Base-by-base conservation (phyloP, 2,329 filamentous ascomycete species). In the Decorospora gaudefroyi region DNA sequence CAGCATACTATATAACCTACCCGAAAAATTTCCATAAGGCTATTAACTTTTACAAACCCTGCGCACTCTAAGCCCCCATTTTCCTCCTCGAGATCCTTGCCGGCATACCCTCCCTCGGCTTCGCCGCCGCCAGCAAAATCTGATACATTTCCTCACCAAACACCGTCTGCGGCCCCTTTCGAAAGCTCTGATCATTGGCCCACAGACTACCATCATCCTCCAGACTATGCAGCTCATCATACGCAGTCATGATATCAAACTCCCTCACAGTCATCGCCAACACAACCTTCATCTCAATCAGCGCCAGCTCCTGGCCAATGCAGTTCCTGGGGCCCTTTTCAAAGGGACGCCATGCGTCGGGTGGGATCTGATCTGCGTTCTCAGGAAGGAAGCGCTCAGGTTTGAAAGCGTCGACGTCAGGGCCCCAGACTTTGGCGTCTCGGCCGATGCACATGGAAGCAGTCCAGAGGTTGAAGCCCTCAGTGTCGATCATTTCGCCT, bases 261-360 rank as follows among this genome's bases (percentile, higher is more conserved):
- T 55, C 49, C n/a, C 62, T 29, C n/a, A 59, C 16, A 3, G 55
- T 57, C 6, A 28, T 6, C 6, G 26, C 26, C 10, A 28, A n/a
- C 26, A 81, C 72, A 44, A 78, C 70, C 50, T 75, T 75, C 2
- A 76, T 64, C 62, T 83, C 80, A 3, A 79, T 61, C 54, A 76
- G 74, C 1, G 76, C 79, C 28, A 83, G 69, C 57, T 81, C 79
- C 61, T 82, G 79, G 0, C 79, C 80, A 26, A 83, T 78, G 54
- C 81, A 85, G 44, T 78, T 78, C 11, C 80, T 63, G 2, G 76
- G 72, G 0, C 81, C 81, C 33, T 76, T 70, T 54, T 79, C 78
- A 59, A 84, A 84, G 0, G 78, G 69, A 6, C 79, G 71, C 73
- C 74, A 84, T 0, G 78, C 77, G 39, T 52, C 75, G 67, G 49